Conservation (phyloP, 371 early-diverging fungal species). For the Saksenaea oblongispora region DNA sequence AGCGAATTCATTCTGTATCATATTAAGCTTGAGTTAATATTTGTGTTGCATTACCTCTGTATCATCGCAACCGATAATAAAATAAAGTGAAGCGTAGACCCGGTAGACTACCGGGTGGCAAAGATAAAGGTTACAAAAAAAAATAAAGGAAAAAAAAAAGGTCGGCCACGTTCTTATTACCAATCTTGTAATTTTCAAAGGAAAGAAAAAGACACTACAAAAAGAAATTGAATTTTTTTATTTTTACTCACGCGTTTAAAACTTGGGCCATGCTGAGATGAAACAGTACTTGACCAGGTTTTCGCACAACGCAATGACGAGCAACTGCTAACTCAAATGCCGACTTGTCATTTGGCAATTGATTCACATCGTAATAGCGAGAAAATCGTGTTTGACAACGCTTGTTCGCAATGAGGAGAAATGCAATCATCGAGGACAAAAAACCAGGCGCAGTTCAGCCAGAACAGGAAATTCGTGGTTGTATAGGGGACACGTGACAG, state of each 20-base stretch:
- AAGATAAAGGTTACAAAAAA: not conserved
- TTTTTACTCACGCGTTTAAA: slow-evolving; percentile 2
- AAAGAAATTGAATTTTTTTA: slow-evolving; percentile 8
- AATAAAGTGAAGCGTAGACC: slow-evolving; percentile 44
- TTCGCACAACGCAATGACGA: slow-evolving; percentile 33
- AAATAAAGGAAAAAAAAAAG: not conserved
- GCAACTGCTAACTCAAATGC: slow-evolving; percentile 37
- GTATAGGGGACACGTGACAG: too few species aligned
- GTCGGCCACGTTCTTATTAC: slow-evolving; percentile 11
- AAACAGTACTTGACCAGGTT: slow-evolving; percentile 27
- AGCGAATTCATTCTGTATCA: slow-evolving; percentile 47
- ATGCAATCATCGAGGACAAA: slow-evolving; percentile 19
- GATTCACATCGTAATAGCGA: slow-evolving; percentile 31
- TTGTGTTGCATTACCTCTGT: slow-evolving; percentile 14
- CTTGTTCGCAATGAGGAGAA: slow-evolving; percentile 47
- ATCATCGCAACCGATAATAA: slow-evolving; percentile 42
- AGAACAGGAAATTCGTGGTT: too few species aligned
- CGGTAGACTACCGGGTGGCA: slow-evolving; percentile 31
- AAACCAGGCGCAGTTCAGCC: not conserved
- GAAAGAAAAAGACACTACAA: slow-evolving; percentile 17
- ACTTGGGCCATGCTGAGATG: not conserved
- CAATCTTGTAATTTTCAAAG: slow-evolving; percentile 21
- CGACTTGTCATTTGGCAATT: slow-evolving; percentile 27
- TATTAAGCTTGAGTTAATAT: slow-evolving; percentile 17
- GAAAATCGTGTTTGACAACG: slow-evolving; percentile 49